Conservation (phyloP, 192 early-diverging fungal species). For the Mortierella antarctica region DNA sequence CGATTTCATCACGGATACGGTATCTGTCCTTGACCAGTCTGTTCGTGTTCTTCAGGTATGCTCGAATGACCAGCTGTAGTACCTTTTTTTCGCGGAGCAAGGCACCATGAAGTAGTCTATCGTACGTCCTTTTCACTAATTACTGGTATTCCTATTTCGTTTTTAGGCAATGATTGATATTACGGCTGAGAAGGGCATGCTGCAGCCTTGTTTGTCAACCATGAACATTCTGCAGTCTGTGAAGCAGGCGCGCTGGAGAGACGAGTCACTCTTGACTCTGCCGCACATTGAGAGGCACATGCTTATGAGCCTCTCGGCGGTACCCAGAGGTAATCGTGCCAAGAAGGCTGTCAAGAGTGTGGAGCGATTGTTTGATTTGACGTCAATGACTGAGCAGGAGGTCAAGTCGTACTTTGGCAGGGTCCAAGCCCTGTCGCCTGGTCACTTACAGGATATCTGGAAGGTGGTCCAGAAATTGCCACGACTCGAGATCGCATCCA, state of each 20-base stretch:
- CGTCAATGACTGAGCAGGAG: constrained; percentile 45
- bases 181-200: constrained; percentile 73
- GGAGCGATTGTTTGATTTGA: constrained; percentile 53
- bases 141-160: constrained; percentile 7
- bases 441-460: constrained; percentile 54
- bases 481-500: constrained; percentile 52
- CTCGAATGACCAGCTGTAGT: not conserved
- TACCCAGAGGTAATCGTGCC: not conserved
- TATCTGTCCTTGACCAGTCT: constrained; percentile 90
- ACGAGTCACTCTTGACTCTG: constrained; percentile 81
- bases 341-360: constrained; percentile 15
- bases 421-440: constrained; percentile 9
- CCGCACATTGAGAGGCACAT: constrained; percentile 64
- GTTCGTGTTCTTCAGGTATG: constrained; percentile 85
- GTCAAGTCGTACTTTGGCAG: constrained; percentile 35
- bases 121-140: not conserved
- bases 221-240: constrained; percentile 92
- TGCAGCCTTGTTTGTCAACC: constrained; percentile 71
- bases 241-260: constrained; percentile 90
- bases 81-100: not conserved
- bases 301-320: constrained; percentile 31
- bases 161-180: constrained; percentile 93
- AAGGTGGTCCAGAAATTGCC: constrained; percentile 61
- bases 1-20: constrained; percentile 93
- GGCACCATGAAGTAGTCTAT: not conserved